Evolutionary conservation across 768 basidiomycete species (phyloP).

Genomic region (Hebeloma cylindrosporum): DNA sequence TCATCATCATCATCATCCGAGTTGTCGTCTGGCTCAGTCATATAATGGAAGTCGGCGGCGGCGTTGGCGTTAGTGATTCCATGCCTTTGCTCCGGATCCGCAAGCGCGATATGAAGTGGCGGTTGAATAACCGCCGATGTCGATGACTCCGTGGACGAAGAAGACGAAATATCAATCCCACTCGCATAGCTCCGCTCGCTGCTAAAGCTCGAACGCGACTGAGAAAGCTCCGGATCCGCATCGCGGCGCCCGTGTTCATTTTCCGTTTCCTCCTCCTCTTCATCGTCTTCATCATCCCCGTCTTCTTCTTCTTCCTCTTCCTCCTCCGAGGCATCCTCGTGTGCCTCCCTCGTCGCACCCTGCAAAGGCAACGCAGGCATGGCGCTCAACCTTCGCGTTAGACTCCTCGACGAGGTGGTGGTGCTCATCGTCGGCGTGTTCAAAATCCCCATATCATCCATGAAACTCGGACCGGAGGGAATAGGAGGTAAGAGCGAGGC

Average conservation of each 20-base stretch:
- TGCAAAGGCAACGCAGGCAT: slow-evolving; percentile 49
- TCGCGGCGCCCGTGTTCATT: slow-evolving; percentile 30
- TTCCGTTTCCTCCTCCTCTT: slow-evolving; percentile 33
- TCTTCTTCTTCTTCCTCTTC: slow-evolving; percentile 42
- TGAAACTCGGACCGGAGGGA: too few relatives aligned
- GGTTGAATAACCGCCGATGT: too few relatives aligned
- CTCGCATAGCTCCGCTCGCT: slow-evolving; percentile 20
- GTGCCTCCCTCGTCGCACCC: slow-evolving; percentile 26
- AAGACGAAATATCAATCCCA: too few relatives aligned
- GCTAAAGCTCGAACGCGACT: slow-evolving; percentile 20
- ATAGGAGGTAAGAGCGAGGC: too few relatives aligned
- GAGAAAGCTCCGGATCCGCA: slow-evolving; percentile 30
- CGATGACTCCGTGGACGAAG: slow-evolving; percentile 3
- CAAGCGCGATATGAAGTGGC: too few relatives aligned
- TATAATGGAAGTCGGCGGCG: too few relatives aligned
- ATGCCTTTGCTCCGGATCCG: too few relatives aligned
- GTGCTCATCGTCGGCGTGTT: too few relatives aligned
- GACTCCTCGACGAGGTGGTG: too few relatives aligned
- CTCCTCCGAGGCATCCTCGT: slow-evolving; percentile 32
- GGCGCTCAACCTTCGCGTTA: slow-evolving; percentile 43
- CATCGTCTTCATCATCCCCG: slow-evolving; percentile 23
- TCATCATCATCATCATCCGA: too few relatives aligned
- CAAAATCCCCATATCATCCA: neutral
- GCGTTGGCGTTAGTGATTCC: too few relatives aligned
- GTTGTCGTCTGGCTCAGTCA: too few relatives aligned